Conservation (phyloP, 2,329 filamentous ascomycete genomes). For the Decorospora gaudefroyi region DNA sequence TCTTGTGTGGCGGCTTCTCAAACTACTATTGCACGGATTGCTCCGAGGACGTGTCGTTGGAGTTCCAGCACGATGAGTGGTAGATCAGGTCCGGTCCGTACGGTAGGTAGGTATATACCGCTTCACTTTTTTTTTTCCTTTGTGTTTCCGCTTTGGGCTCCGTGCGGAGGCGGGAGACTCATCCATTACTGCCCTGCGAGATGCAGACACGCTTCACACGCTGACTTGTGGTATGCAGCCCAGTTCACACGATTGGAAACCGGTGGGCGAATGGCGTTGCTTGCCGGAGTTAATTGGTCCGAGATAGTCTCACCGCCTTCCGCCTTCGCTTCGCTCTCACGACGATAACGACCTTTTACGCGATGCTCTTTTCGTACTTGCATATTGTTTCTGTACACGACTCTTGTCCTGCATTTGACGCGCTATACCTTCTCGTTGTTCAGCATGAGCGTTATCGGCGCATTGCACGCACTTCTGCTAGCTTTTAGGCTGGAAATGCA, state of each 20-base stretch:
- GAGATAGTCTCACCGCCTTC: conserved; percentile 11
- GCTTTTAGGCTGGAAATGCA: not conserved
- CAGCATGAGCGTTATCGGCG: conserved; percentile 3
- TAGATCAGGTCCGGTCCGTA: conserved; percentile 11
- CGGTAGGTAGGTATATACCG: not conserved
- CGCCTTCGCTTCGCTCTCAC: not conserved
- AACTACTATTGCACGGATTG: conserved; percentile 53
- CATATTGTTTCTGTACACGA: no score
- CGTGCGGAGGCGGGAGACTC: conserved; percentile 3
- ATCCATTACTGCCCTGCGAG: not conserved
- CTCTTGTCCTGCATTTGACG: not conserved
- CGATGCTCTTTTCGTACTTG: not conserved
- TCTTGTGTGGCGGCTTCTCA: conserved; percentile 50
- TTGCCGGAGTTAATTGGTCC: conserved; percentile 10
- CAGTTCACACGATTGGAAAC: conserved; percentile 6
- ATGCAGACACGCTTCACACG: no score
- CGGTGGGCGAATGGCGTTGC: conserved; percentile 2
- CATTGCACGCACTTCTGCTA: not conserved
- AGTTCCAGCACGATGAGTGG: conserved; percentile 51
- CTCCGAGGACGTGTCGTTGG: conserved; percentile 50
- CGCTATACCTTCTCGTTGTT: conserved; percentile 2
- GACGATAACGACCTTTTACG: not conserved
- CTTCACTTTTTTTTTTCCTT: conserved; percentile 2
- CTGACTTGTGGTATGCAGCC: conserved; percentile 19
- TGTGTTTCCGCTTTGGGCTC: not conserved